Conservation (phyloP, 306 rosid genomes). For the Prunus campanulata region DNA sequence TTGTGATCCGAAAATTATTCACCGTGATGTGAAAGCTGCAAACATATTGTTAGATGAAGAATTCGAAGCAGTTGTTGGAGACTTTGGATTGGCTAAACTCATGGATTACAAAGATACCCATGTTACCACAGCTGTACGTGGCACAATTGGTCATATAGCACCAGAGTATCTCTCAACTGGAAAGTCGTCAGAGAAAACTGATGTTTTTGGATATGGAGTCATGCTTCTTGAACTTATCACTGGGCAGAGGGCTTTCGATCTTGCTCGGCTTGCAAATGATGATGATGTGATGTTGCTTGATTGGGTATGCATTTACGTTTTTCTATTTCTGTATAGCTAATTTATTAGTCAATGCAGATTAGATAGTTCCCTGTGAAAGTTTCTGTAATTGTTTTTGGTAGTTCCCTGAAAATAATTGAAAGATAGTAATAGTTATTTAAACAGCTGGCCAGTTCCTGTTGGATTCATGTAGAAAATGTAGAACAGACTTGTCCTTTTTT, state of each 20-base stretch:
- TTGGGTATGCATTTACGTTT: conserved; percentile 62
- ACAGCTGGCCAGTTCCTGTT: too few species aligned
- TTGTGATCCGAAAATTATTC: conserved; percentile 95
- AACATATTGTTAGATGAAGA: conserved; percentile 90
- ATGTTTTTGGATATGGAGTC: conserved; percentile 96
- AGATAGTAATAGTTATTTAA: too few species aligned
- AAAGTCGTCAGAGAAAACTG: conserved; percentile 90
- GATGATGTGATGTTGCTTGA: conserved; percentile 93
- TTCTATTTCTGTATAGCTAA: neutral
- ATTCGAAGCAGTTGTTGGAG: conserved; percentile 95
- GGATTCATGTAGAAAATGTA: neutral
- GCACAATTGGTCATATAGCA: conserved; percentile 94
- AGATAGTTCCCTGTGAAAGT: neutral
- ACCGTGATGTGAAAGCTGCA: conserved; percentile 96
- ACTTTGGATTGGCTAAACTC: conserved; percentile 89
- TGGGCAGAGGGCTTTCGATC: conserved; percentile 96
- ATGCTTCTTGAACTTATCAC: conserved; percentile 97
- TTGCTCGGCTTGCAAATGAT: conserved; percentile 93
- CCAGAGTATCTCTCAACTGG: conserved; percentile 97
- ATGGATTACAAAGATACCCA: conserved; percentile 97
- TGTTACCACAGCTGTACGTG: conserved; percentile 91
- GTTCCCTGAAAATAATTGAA: too few species aligned
- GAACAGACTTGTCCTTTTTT: neutral
- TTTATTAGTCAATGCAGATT: neutral
- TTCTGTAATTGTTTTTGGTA: too few species aligned